These are phyloP conservation scores for Eucalyptus brandiana DNA, from an alignment of 345 rosid genomes.

Conservation along the genomic window DNA sequence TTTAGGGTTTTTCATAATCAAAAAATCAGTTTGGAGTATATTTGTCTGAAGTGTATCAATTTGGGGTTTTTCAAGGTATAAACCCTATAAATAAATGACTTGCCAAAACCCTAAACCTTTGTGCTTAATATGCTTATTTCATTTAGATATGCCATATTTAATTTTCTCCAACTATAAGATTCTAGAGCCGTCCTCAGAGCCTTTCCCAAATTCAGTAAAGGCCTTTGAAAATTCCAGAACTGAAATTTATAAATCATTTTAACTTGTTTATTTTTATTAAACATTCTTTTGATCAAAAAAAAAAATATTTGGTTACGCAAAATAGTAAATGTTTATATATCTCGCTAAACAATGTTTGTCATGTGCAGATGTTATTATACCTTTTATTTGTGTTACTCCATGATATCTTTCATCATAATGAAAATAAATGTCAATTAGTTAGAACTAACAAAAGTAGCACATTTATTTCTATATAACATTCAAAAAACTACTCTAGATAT, in stretches of 20 bases:
- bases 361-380: neutral
- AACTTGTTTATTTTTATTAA: neutral
- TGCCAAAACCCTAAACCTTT: neutral
- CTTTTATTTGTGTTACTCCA: neutral
- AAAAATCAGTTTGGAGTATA: too few relatives aligned
- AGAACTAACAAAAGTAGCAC: neutral
- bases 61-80: accelerated
- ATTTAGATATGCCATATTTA: neutral
- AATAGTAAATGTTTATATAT: neutral
- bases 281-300: neutral
- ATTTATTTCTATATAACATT: neutral
- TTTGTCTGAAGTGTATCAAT: too few relatives aligned
- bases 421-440: neutral
- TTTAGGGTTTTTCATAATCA: too few relatives aligned
- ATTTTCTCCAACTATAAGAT: neutral
- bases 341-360: neutral
- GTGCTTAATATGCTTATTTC: neutral
- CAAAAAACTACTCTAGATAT: too few relatives aligned
- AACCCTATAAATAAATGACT: neutral
- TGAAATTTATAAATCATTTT: neutral
- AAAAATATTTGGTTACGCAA: neutral
- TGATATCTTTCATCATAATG: neutral
- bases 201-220: neutral
- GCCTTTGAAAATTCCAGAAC: neutral
- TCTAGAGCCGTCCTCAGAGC: neutral